Conservation (phyloP, 352 stramenopile genomes). For the Phytopythium litorale region DNA sequence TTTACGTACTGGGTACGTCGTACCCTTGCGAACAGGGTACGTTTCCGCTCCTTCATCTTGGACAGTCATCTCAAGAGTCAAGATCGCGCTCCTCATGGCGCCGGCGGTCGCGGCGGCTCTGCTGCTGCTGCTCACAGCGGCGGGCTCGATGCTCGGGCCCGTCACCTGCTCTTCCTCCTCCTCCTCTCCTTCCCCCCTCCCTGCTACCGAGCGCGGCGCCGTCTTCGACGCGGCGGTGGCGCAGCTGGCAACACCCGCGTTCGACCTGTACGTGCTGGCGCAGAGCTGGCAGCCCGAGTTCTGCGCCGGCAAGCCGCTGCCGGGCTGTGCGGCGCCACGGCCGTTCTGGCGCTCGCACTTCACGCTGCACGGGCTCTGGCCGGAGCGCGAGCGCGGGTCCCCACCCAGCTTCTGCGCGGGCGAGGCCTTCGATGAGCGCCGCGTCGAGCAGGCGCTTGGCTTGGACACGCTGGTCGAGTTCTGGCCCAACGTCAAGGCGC, state of each 20-base stretch:
- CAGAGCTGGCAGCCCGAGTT: constrained; percentile 90
- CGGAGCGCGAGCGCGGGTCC: constrained; percentile 56
- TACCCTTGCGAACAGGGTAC: no score
- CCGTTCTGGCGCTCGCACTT: constrained; percentile 82
- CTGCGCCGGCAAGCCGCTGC: constrained; percentile 65
- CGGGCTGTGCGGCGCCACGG: constrained; percentile 61
- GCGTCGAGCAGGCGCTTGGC: constrained; percentile 62
- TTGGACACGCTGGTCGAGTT: constrained; percentile 67
- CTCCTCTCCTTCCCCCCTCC: background rate
- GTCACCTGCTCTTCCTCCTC: background rate
- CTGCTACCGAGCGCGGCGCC: background rate
- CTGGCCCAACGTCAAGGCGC: constrained; percentile 88
- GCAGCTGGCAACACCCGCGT: constrained; percentile 18
- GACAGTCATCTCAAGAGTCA: background rate
- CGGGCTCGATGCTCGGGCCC: no score
- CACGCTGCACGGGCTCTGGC: constrained; percentile 89
- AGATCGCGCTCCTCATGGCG: constrained; percentile 2
- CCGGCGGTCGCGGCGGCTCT: background rate
- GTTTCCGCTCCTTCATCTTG: background rate
- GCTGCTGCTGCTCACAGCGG: background rate
- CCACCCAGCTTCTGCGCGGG: constrained; percentile 75
- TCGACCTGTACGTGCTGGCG: constrained; percentile 90
- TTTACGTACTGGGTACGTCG: no score
- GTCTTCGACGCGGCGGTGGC: constrained; percentile 33
- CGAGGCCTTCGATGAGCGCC: constrained; percentile 63